phyloP scores from a whole-genome alignment of 805 yeast species.

The Pichia sporocuriosa region DNA sequence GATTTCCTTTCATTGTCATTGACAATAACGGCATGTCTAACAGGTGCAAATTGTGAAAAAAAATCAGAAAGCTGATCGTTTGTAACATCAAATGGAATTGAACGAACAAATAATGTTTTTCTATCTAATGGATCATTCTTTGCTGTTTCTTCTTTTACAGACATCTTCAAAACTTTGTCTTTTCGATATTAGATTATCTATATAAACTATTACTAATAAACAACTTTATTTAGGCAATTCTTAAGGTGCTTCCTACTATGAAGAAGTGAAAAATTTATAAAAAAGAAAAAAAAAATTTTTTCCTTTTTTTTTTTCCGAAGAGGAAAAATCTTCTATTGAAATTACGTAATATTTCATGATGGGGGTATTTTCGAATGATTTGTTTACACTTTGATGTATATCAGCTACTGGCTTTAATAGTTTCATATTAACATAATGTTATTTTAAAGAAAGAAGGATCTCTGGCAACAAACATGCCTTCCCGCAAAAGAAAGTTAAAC shows the following conservation, averaged over 20 bases:
- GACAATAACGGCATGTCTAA: slow-evolving; percentile 90
- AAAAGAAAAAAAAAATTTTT: too few species aligned
- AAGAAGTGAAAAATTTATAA: too few species aligned
- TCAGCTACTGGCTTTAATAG: too few species aligned
- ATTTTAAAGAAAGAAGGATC: not conserved
- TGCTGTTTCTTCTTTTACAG: not conserved
- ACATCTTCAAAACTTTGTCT: not conserved
- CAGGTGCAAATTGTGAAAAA: slow-evolving; percentile 90
- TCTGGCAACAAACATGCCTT: not conserved
- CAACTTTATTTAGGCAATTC: not conserved
- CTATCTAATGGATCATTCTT: slow-evolving; percentile 37
- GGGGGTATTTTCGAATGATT: too few species aligned
- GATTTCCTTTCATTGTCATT: slow-evolving; percentile 70
- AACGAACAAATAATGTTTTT: slow-evolving; percentile 75
- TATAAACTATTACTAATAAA: too few species aligned
- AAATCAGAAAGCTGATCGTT: slow-evolving; percentile 75
- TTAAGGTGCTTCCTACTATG: too few species aligned
- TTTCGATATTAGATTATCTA: too few species aligned
- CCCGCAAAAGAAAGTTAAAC: slow-evolving; percentile 2
- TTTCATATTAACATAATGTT: too few species aligned
- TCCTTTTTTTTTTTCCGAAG: too few species aligned
- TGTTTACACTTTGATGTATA: too few species aligned
- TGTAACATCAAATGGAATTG: slow-evolving; percentile 75
- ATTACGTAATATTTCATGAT: too few species aligned
- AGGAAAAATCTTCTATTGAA: too few species aligned